Evolutionary conservation across 2,329 filamentous ascomycete species (phyloP).

Genomic region (Catunica adiposa): DNA sequence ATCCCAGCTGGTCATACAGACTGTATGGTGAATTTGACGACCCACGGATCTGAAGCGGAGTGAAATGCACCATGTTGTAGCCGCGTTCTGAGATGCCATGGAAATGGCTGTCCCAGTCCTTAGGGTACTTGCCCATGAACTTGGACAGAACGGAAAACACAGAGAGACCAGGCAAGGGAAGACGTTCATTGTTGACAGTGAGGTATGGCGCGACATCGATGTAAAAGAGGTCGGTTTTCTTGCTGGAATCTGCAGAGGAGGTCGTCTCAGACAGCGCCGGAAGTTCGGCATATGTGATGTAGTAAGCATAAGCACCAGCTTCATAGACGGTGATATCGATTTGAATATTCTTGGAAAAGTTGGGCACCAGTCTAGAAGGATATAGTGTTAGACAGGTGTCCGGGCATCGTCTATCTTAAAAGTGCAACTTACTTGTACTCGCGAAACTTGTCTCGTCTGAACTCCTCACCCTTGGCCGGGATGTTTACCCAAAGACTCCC

Average conservation of each 20-base stretch:
- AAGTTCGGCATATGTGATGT: constrained; percentile 78
- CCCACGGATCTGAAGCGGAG: constrained; percentile 76
- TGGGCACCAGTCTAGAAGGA: constrained; percentile 55
- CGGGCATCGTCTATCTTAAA: constrained; percentile 35
- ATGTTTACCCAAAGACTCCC: constrained; percentile 97
- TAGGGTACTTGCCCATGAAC: constrained; percentile 87
- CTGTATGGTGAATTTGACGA: constrained; percentile 94
- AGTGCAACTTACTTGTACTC: constrained; percentile 61
- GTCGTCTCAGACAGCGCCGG: constrained; percentile 50
- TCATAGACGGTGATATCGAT: constrained; percentile 74
- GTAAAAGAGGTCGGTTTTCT: constrained; percentile 66
- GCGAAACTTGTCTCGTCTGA: constrained; percentile 62
- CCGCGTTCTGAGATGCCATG: constrained; percentile 75
- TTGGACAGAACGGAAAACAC: constrained; percentile 93
- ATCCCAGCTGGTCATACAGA: constrained; percentile 77
- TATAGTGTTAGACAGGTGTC: neutral
- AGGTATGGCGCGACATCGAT: constrained; percentile 82
- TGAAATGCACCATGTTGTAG: constrained; percentile 99
- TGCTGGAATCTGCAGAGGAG: constrained; percentile 20
- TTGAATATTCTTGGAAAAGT: constrained; percentile 83
- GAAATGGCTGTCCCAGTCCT: constrained; percentile 80
- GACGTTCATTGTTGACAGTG: constrained; percentile 50
- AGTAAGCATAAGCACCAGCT: constrained; percentile 84
- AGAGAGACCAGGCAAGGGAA: constrained; percentile 76
- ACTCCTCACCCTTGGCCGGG: constrained; percentile 57